Percentiles rank a stretch among this genome's conserved stretches.
These are phyloP conservation scores for Alternaria consortialis DNA, from an alignment of 2,329 filamentous ascomycete species.

Conservation along the genomic window DNA sequence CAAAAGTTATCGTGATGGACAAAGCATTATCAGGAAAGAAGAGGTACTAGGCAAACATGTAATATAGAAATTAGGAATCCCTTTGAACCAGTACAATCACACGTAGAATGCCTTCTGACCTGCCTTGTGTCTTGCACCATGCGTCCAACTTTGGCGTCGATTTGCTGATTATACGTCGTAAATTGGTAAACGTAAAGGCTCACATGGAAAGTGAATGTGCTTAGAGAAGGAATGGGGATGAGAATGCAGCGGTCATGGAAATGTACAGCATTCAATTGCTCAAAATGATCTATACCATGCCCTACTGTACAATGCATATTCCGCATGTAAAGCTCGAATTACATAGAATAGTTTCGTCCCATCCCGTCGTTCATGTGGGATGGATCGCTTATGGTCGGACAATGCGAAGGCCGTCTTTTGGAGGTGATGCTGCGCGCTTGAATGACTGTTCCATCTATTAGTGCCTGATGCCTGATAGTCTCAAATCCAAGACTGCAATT, in stretches of 20 bases:
- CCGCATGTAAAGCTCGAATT: conserved; percentile 30
- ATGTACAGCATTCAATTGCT: conserved; percentile 43
- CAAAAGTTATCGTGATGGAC: too few relatives aligned
- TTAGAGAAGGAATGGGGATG: background rate
- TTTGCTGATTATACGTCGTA: too few relatives aligned
- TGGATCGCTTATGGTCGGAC: conserved; percentile 52
- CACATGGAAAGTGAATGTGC: too few relatives aligned
- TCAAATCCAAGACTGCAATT: conserved; percentile 30
- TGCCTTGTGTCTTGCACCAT: too few relatives aligned
- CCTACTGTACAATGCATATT: conserved; percentile 49
- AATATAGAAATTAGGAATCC: too few relatives aligned
- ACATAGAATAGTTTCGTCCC: conserved; percentile 20
- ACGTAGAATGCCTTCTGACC: too few relatives aligned
- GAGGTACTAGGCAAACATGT: too few relatives aligned
- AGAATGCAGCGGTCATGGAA: background rate
- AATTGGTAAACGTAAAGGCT: too few relatives aligned
- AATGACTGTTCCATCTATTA: conserved; percentile 55
- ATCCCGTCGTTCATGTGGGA: conserved; percentile 8
- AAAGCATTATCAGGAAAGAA: too few relatives aligned
- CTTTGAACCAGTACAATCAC: too few relatives aligned
- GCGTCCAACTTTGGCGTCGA: too few relatives aligned
- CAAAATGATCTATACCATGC: conserved; percentile 41
- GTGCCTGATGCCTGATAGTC: background rate
- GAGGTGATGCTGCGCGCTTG: conserved; percentile 59
- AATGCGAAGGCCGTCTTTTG: conserved; percentile 59